phyloP scores from a whole-genome alignment of 495 filamentous ascomycete genomes.

The Zalerion maritima region DNA sequence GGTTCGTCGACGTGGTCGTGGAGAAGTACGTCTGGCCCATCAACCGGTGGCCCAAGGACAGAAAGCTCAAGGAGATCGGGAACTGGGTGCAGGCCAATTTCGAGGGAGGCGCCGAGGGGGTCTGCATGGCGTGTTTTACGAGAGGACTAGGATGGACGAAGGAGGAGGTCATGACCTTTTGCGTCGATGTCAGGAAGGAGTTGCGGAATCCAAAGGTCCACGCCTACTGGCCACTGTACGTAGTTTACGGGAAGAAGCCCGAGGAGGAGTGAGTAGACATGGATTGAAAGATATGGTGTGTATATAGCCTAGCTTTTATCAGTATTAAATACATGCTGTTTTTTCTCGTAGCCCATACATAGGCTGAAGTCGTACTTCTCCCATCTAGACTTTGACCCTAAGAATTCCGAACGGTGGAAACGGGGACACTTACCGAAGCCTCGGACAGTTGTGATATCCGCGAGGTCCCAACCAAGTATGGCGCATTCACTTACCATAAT shows the following conservation, averaged over 20 bases:
- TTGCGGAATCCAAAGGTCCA: constrained; percentile 5
- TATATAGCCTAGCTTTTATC: too few species aligned
- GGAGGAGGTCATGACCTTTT: constrained; percentile 10
- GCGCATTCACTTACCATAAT: too few species aligned
- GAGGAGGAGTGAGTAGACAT: too few species aligned
- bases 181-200: constrained; percentile 4
- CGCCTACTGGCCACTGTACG: constrained; percentile 10
- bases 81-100: constrained; percentile 23
- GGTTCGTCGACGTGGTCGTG: constrained; percentile 25
- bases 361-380: too few species aligned
- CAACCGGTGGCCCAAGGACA: constrained; percentile 28
- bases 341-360: too few species aligned
- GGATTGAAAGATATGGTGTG: too few species aligned
- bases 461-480: too few species aligned
- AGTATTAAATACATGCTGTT: too few species aligned
- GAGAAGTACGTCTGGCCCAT: constrained; percentile 27
- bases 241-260: background rate
- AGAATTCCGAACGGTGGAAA: too few species aligned
- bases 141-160: constrained; percentile 18
- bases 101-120: constrained; percentile 25
- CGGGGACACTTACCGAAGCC: too few species aligned
- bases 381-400: too few species aligned
- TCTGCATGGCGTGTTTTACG: constrained; percentile 27
- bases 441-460: too few species aligned
- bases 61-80: constrained; percentile 25